These are phyloP conservation scores for Rhizophlyctis rosea DNA, from an alignment of 192 early-diverging fungal genomes.

Conservation along the genomic window DNA sequence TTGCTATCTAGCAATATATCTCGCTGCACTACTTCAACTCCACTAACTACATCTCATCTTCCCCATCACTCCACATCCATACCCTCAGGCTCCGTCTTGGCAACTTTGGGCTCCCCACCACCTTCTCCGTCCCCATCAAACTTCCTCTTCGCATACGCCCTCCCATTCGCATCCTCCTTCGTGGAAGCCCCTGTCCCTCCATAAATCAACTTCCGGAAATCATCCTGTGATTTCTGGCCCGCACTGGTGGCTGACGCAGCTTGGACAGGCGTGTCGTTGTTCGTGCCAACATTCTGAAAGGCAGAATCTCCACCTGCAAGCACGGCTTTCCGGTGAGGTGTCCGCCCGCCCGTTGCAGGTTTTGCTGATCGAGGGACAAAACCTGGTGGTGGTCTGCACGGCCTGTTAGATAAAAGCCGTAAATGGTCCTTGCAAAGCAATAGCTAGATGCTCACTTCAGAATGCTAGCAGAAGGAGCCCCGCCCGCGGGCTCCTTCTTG, in stretches of 20 bases:
- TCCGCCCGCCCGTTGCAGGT: neutral
- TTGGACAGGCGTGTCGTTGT: neutral
- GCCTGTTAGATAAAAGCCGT: neutral
- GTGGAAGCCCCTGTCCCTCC: too few species aligned
- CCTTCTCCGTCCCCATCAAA: too few species aligned
- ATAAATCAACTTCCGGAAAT: slow-evolving; percentile 43
- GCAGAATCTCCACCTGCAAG: neutral
- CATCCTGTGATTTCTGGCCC: slow-evolving; percentile 34
- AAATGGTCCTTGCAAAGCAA: neutral
- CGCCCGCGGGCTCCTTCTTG: neutral
- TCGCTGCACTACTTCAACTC: too few species aligned
- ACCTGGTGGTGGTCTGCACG: neutral
- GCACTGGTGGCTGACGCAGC: neutral
- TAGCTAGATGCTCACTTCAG: neutral
- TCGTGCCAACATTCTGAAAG: neutral
- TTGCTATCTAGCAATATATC: too few species aligned
- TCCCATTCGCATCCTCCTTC: too few species aligned
- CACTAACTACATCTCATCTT: too few species aligned
- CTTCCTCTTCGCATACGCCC: too few species aligned
- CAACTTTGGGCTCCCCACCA: too few species aligned
- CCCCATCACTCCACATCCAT: too few species aligned
- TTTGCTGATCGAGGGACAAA: neutral
- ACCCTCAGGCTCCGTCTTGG: too few species aligned
- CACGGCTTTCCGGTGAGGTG: neutral
- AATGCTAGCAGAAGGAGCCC: neutral